Conservation (phyloP, 495 filamentous ascomycete genomes). For the Hypoxylon lienhwacheense region DNA sequence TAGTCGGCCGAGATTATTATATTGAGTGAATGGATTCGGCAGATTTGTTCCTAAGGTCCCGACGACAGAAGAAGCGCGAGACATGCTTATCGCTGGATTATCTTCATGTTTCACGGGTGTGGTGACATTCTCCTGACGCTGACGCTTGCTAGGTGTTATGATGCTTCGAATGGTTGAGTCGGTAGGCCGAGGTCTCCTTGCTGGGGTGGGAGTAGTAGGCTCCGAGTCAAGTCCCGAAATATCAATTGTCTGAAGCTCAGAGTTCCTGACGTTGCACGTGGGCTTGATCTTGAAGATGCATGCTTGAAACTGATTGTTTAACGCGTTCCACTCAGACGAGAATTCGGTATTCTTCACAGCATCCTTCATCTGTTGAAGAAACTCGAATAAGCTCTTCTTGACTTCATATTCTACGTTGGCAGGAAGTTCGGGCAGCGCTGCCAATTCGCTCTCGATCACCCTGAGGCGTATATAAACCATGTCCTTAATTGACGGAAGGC, state of each 20-base stretch:
- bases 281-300: slow-evolving; percentile 47
- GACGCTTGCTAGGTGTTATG: slow-evolving; percentile 23
- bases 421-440: slow-evolving; percentile 59
- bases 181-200: slow-evolving; percentile 27
- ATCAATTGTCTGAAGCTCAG: slow-evolving; percentile 35
- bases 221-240: slow-evolving; percentile 36
- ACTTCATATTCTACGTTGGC: slow-evolving; percentile 53
- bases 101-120: slow-evolving; percentile 29
- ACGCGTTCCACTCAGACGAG: slow-evolving; percentile 36
- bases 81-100: slow-evolving; percentile 3
- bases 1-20: slow-evolving; percentile 23
- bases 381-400: slow-evolving; percentile 45
- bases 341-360: slow-evolving; percentile 39
- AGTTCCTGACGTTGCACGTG: slow-evolving; percentile 45
- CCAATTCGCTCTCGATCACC: slow-evolving; percentile 52
- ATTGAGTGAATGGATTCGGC: slow-evolving; percentile 25
- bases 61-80: slow-evolving; percentile 20
- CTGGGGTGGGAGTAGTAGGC: slow-evolving; percentile 20
- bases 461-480: slow-evolving; percentile 57
- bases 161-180: slow-evolving; percentile 30
- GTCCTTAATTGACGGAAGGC: slow-evolving; percentile 60
- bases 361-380: slow-evolving; percentile 44
- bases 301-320: slow-evolving; percentile 42
- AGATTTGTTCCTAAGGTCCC: not conserved
- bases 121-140: slow-evolving; percentile 9